These are phyloP conservation scores for Xylogone sp. DNA, from an alignment of 2,329 filamentous ascomycete genomes.

Conservation along the genomic window DNA sequence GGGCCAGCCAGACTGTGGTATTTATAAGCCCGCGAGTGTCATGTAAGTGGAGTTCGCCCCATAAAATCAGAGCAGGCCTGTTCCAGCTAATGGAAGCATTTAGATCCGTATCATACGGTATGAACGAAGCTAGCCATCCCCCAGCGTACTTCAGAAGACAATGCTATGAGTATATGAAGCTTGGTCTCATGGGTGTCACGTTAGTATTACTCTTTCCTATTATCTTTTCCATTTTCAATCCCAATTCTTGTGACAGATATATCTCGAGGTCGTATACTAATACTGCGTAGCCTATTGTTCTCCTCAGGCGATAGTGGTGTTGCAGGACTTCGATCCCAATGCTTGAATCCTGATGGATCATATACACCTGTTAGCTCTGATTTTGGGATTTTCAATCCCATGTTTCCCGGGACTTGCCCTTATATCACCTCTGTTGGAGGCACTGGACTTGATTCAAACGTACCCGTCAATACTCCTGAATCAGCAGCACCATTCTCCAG, in stretches of 20 bases:
- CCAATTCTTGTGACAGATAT: too few species aligned
- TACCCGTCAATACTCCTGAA: slow-evolving; percentile 30
- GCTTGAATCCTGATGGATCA: slow-evolving; percentile 31
- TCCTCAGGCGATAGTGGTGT: slow-evolving; percentile 47
- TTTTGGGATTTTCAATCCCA: slow-evolving; percentile 40
- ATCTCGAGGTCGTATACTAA: too few species aligned
- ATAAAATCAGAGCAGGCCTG: not conserved
- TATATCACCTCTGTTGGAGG: slow-evolving; percentile 50
- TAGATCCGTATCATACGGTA: slow-evolving; percentile 46
- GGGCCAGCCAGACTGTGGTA: slow-evolving; percentile 41
- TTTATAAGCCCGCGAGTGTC: slow-evolving; percentile 44
- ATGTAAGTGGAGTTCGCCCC: slow-evolving; percentile 25
- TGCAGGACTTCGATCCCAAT: slow-evolving; percentile 34
- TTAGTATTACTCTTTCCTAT: slow-evolving; percentile 11
- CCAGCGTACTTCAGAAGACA: slow-evolving; percentile 46
- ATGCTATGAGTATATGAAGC: slow-evolving; percentile 54
- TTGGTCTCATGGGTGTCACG: slow-evolving; percentile 48
- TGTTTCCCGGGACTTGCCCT: slow-evolving; percentile 42
- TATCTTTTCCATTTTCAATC: slow-evolving; percentile 16
- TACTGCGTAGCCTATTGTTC: slow-evolving; percentile 35
- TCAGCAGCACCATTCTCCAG: slow-evolving; percentile 58
- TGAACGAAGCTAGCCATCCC: slow-evolving; percentile 47
- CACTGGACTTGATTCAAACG: slow-evolving; percentile 39
- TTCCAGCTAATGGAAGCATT: not conserved
- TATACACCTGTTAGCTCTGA: not conserved